Percentiles rank a stretch among this genome's conserved stretches.
Conservation (phyloP, 75 land plant species). For the Picea sitchensis region DNA sequence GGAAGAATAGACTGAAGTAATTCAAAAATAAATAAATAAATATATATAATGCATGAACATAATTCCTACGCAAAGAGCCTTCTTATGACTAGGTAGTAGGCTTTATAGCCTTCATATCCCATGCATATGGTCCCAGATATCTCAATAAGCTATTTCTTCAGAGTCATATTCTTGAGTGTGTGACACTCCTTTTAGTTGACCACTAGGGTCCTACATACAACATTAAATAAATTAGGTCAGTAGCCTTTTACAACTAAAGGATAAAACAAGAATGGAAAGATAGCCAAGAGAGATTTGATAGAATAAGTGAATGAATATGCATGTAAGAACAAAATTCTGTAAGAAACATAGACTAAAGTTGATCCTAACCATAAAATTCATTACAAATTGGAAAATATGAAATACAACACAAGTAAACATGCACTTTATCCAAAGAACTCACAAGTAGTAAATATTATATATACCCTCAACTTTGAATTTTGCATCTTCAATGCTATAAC, state of each 20-base stretch:
- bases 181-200: constrained; percentile 37
- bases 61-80: constrained; percentile 29
- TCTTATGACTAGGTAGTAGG: constrained; percentile 49
- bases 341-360: background rate
- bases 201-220: constrained; percentile 52
- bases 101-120: constrained; percentile 43
- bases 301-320: background rate
- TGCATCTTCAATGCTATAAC: constrained; percentile 81
- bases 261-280: background rate
- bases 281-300: background rate
- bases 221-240: background rate
- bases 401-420: background rate
- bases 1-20: background rate
- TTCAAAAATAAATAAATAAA: background rate
- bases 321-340: background rate
- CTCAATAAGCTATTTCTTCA: constrained; percentile 12
- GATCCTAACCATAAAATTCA: background rate
- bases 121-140: constrained; percentile 48
- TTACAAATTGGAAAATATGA: background rate
- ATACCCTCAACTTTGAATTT: constrained; percentile 90
- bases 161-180: constrained; percentile 26
- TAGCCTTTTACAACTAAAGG: background rate
- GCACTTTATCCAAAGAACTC: background rate
- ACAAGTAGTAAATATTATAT: background rate
- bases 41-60: background rate